Evolutionary conservation across 768 basidiomycete genomes (phyloP).

Genomic region (Tulasnella calospora): DNA sequence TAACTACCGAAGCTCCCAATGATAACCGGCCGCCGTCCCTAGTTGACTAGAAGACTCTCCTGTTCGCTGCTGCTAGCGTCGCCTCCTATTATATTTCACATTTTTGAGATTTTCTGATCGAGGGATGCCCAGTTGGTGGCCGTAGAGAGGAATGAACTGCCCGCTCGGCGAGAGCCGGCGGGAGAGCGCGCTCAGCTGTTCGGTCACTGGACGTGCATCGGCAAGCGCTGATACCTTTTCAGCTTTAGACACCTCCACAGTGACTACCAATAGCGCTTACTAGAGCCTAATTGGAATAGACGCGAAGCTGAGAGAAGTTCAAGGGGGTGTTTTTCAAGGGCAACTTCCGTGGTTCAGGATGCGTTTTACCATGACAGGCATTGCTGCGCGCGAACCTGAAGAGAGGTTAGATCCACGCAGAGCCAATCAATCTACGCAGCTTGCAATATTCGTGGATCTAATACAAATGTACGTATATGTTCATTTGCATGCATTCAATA

Average conservation of each 20-base stretch:
- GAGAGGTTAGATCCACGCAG: too few species aligned
- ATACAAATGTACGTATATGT: too few species aligned
- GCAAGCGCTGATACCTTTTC: not conserved
- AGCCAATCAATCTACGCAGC: too few species aligned
- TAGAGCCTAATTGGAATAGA: not conserved
- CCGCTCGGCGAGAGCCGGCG: not conserved
- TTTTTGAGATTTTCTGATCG: not conserved
- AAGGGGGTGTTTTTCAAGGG: not conserved
- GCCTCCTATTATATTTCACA: not conserved
- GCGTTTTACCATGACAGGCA: too few species aligned
- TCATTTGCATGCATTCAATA: too few species aligned
- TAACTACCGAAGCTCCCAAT: not conserved
- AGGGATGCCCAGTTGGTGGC: not conserved
- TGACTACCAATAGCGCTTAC: not conserved
- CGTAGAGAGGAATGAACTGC: not conserved
- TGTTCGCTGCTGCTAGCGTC: not conserved
- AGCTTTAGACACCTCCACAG: not conserved
- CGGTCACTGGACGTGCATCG: not conserved
- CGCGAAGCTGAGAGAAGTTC: not conserved
- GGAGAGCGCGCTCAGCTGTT: not conserved
- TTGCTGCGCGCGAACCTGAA: too few species aligned
- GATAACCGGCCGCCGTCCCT: not conserved
- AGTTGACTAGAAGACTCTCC: not conserved
- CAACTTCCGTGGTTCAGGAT: not conserved
- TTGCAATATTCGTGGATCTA: too few species aligned